Percentiles rank a stretch among this genome's conserved stretches.
Conservation (phyloP, 2,329 filamentous ascomycete genomes). For the Diplodia intermedia region DNA sequence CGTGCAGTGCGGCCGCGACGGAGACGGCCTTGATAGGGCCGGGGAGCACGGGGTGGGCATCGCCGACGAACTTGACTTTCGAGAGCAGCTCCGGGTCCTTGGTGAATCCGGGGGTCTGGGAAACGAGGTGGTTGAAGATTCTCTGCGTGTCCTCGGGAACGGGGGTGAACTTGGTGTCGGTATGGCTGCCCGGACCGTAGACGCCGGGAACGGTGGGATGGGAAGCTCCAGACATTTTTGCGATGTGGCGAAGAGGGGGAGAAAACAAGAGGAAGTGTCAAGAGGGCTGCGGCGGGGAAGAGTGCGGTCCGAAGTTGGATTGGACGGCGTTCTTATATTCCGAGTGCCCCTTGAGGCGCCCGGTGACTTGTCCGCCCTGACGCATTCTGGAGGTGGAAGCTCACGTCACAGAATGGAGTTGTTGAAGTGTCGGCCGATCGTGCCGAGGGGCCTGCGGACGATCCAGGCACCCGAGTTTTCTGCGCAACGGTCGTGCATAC, state of each 20-base stretch:
- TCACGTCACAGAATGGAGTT: conserved; percentile 15
- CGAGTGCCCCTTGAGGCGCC: neutral
- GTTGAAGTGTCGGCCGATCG: neutral
- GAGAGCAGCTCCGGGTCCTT: conserved; percentile 43
- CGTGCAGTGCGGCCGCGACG: conserved; percentile 52
- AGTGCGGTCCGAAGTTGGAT: neutral
- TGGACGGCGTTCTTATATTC: neutral
- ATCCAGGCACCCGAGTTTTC: conserved; percentile 12
- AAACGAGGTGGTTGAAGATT: conserved; percentile 50
- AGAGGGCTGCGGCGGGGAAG: conserved; percentile 1
- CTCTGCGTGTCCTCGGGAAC: conserved; percentile 49
- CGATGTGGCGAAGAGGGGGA: neutral
- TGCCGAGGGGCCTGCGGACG: conserved; percentile 5
- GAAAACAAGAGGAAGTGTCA: neutral
- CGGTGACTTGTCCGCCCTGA: conserved; percentile 4
- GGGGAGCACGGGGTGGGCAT: conserved; percentile 50
- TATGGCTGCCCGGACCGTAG: conserved; percentile 53
- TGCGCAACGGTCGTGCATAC: conserved; percentile 14
- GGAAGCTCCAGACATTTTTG: conserved; percentile 15
- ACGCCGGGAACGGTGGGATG: conserved; percentile 32
- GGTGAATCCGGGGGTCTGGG: conserved; percentile 51
- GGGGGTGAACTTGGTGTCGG: conserved; percentile 48
- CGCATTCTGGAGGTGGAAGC: neutral
- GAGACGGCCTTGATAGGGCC: conserved; percentile 55
- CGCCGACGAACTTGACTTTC: conserved; percentile 51